Conservation (phyloP, 768 basidiomycete species). For the Leccinum rimulosum region DNA sequence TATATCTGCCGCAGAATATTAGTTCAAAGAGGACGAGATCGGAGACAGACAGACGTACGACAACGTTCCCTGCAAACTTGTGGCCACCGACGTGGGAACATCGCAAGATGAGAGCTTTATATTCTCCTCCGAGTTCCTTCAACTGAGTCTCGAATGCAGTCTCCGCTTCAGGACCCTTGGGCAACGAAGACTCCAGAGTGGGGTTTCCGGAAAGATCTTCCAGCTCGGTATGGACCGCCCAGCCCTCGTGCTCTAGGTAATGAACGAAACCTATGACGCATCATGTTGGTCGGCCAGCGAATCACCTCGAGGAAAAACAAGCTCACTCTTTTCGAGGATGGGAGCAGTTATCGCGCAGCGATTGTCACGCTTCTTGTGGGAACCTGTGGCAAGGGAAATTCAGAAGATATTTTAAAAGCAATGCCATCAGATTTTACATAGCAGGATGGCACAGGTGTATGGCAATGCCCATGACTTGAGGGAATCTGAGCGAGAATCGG, state of each 20-base stretch:
- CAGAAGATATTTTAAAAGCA: neutral
- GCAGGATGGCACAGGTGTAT: slow-evolving; percentile 83
- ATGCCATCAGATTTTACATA: slow-evolving; percentile 57
- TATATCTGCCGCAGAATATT: slow-evolving; percentile 56
- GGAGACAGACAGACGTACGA: slow-evolving; percentile 54
- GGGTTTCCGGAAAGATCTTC: slow-evolving; percentile 48
- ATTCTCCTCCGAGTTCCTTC: slow-evolving; percentile 48
- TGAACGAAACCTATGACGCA: slow-evolving; percentile 52
- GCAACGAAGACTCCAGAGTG: slow-evolving; percentile 24
- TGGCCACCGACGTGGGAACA: slow-evolving; percentile 94
- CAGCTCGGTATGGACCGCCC: slow-evolving; percentile 73
- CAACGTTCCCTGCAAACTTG: slow-evolving; percentile 87
- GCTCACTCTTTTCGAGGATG: slow-evolving; percentile 70
- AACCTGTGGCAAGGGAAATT: slow-evolving; percentile 54
- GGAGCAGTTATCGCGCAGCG: slow-evolving; percentile 87
- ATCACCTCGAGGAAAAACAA: slow-evolving; percentile 10
- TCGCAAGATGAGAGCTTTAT: slow-evolving; percentile 78
- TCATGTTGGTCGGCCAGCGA: neutral
- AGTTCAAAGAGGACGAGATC: neutral
- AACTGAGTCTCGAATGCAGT: slow-evolving; percentile 47
- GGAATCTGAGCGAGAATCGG: slow-evolving; percentile 40
- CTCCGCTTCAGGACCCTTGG: slow-evolving; percentile 42
- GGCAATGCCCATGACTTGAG: slow-evolving; percentile 80
- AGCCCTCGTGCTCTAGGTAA: slow-evolving; percentile 63
- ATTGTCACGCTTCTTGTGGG: slow-evolving; percentile 91